Conservation (phyloP, 371 early-diverging fungal species). For the Apophysomyces trapeziformis region DNA sequence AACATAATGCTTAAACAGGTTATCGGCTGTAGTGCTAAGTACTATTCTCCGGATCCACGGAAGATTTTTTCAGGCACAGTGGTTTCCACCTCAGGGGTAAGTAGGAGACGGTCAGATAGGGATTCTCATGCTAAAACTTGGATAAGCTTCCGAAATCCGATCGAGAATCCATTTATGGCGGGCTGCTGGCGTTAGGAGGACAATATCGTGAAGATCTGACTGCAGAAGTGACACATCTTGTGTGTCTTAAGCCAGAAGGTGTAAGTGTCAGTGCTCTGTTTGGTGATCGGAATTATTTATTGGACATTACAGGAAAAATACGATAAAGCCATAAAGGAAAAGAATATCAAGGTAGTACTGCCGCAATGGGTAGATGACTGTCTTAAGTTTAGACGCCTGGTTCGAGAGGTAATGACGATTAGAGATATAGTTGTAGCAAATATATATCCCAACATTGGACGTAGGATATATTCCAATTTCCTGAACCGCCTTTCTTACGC, state of each 20-base stretch:
- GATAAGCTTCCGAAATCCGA: constrained; percentile 53
- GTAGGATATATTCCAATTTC: constrained; percentile 47
- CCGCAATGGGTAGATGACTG: constrained; percentile 86
- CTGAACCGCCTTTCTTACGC: constrained; percentile 45
- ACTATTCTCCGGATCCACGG: constrained; percentile 56
- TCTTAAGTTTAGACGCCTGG: constrained; percentile 53
- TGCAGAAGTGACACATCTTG: constrained; percentile 64
- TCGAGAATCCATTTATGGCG: constrained; percentile 48
- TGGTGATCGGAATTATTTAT: neutral
- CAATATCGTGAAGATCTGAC: constrained; percentile 45
- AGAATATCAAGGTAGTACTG: constrained; percentile 64
- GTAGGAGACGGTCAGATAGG: neutral
- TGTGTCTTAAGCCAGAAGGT: constrained; percentile 50
- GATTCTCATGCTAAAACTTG: neutral
- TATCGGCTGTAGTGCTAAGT: constrained; percentile 36
- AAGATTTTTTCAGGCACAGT: constrained; percentile 66
- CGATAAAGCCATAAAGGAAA: constrained; percentile 47
- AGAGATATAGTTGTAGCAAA: neutral
- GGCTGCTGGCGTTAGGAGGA: constrained; percentile 63
- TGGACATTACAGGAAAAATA: constrained; percentile 48
- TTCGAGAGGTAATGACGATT: constrained; percentile 47
- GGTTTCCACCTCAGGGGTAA: constrained; percentile 50
- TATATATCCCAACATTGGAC: neutral
- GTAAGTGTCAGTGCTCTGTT: constrained; percentile 38
- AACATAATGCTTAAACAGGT: neutral